Evolutionary conservation across 805 yeast genomes (phyloP), one percentile per base, ranked within the genome.

Genomic region (Saturnispora zaruensis): DNA sequence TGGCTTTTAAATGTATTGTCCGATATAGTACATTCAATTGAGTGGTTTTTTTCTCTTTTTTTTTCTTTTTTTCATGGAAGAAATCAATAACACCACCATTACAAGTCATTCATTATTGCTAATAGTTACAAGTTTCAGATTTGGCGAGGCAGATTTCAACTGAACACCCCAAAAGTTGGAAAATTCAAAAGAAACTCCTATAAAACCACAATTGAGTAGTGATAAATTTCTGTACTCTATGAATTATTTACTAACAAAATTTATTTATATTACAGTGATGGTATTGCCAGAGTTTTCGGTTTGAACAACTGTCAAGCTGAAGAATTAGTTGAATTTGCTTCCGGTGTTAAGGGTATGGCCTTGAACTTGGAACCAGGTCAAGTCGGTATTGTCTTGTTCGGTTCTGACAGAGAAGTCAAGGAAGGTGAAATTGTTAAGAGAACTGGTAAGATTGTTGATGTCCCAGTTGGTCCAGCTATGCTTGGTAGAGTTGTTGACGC

Each of bases 311-410:
- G 89, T 76, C 98, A 91, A 82, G 99, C 99, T 71, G 99, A 93
- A 80, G 99, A 93, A 79, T 82, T 93, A 74, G 97, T 93, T 68
- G 99, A 93, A 79, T 95, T 93, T 79, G 79, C 96, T 55, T 88
- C 99, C 55, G 99, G 99, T 81, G 98, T 91, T 66, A 88, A 90
- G 77, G 99, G 99, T 85, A 93, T 93, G 99, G 98, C 99, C 69
- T 82, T 93, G 72, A 93, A 93, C 84, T 87, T 93, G 83, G 99
- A 93, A 79, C 96, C 98, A 67, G 97, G 96, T 75, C 98, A 93
- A 78, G 99, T 93, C 72, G 99, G 99, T 88, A 84, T 93, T 71
- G 99, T 93, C 77, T 79, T 93, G 76, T 93, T 93, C 81, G 99
- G 99, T 79, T 90, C 98, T 60, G 99, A 93, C 76, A 83, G 96